phyloP scores from a whole-genome alignment of 208 protist genomes.

The Acanthamoeba castellanii region DNA sequence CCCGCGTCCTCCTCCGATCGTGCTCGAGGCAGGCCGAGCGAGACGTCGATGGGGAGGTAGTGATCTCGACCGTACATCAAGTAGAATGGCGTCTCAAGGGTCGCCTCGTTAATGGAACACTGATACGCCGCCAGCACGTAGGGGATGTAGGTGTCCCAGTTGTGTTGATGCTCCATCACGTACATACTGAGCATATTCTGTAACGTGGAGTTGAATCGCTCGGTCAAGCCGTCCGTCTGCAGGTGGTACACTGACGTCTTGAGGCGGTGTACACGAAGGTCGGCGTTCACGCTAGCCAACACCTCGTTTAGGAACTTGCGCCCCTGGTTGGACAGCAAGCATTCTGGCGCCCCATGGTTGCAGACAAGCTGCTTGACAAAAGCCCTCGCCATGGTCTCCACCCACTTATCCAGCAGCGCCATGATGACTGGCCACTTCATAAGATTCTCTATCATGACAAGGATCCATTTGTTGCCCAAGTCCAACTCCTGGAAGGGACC shows the following conservation, averaged over 20 bases:
- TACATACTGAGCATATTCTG: conserved; percentile 14
- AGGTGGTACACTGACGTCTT: not conserved
- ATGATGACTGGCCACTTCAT: not conserved
- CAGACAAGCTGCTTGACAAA: not conserved
- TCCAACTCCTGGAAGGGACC: not conserved
- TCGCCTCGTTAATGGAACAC: not conserved
- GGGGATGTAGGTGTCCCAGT: not conserved
- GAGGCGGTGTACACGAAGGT: not conserved
- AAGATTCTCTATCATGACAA: conserved; percentile 7
- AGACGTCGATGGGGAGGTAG: not conserved
- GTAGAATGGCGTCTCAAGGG: not conserved
- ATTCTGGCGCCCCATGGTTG: not conserved
- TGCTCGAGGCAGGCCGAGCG: not conserved
- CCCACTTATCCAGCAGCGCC: not conserved
- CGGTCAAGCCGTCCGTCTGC: not conserved
- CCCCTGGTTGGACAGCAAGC: not conserved
- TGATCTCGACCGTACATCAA: not conserved
- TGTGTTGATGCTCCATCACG: not conserved
- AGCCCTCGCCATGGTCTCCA: not conserved
- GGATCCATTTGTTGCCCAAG: not conserved
- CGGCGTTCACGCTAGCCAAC: not conserved
- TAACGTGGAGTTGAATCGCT: conserved; percentile 8
- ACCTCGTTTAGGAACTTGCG: not conserved
- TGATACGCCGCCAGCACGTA: not conserved
- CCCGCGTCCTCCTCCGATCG: not conserved